Evolutionary conservation across 768 basidiomycete species (phyloP), one percentile per base, ranked within the genome.

Genomic region (Dendrothele bispora): DNA sequence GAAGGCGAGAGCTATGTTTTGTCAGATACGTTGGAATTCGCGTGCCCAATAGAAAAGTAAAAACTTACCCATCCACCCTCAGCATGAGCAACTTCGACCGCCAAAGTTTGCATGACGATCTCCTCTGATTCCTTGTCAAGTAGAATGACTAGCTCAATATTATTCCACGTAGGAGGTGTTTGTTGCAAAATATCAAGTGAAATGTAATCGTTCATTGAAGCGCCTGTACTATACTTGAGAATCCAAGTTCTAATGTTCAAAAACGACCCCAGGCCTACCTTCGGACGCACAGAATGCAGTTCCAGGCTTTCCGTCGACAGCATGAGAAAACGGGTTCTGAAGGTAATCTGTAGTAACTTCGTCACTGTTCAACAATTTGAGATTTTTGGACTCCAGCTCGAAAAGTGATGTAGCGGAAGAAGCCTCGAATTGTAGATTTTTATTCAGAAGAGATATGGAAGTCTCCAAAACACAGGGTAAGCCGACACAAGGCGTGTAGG

Each of bases 251-350:
- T 29, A 12, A 29, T 58, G 62, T 15, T 73, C 50, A 51, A 68
- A 65, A 22, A 64, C 50, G 34, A 56, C 51, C 39, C 53, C 45
- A 26, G 55, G 61, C 76, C 46, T 54, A 82, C 84, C 56, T 49
- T 62, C 52, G 25, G 66, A 56, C 58, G 80, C 82, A 27, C 67
- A 68, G 55, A 86, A 86, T 1, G 62, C 70, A 26, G 81, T 83
- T 7, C 62, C 60, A 3, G 59, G 52, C n/a, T 68, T 56, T 6
- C 75, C 73, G 63, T 86, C 83, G 4, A 84, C 83, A 3, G 81
- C 83, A 57, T 67, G 63, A 11, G 79, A 81, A 21, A 73, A 70
- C 22, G 82, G 64, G 60, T 74, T 66, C 2, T 58, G 50, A 30
- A 77, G 51, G 56, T 80, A 82, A 54, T 72, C 59, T 14, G 52